A percentile compares a stretch with the other conserved stretches of the same genome.
These are phyloP conservation scores for Stephania cephalantha DNA, from an alignment of 164 flowering plant genomes.

Conservation along the genomic window DNA sequence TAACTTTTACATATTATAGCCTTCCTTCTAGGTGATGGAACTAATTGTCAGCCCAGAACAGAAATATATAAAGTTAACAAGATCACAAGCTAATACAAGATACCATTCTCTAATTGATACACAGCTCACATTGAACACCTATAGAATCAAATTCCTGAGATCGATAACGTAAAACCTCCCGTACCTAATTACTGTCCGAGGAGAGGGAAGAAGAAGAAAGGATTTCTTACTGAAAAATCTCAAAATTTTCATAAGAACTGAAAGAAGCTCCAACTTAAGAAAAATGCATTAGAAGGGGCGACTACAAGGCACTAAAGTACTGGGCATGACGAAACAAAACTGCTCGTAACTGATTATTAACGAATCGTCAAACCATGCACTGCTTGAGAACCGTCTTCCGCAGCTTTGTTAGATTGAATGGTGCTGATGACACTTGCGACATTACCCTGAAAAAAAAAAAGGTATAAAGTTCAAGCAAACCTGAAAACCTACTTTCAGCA, in stretches of 20 bases:
- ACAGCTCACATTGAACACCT: too few species aligned
- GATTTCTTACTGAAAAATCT: background rate
- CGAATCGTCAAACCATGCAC: conserved; percentile 51
- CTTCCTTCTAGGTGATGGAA: too few species aligned
- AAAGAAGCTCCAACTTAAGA: background rate
- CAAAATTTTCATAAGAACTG: background rate
- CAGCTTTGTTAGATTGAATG: conserved; percentile 63
- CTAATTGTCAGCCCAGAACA: too few species aligned
- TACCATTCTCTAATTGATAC: too few species aligned
- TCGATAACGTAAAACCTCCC: too few species aligned
- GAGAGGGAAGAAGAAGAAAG: too few species aligned
- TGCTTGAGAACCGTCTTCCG: conserved; percentile 59
- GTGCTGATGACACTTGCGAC: conserved; percentile 61
- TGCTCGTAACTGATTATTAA: conserved; percentile 13
- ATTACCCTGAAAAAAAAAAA: conserved; percentile 47
- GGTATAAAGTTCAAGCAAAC: conserved; percentile 6
- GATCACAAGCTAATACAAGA: too few species aligned
- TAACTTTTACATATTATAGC: too few species aligned
- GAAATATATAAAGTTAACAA: too few species aligned
- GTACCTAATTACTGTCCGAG: too few species aligned
- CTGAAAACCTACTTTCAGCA: background rate
- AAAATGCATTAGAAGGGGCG: background rate
- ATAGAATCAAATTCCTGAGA: too few species aligned
- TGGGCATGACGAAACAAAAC: background rate
- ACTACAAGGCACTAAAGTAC: background rate